These are phyloP conservation scores for Boechera retrofracta DNA, from an alignment of 345 rosid genomes.

Conservation along the genomic window DNA sequence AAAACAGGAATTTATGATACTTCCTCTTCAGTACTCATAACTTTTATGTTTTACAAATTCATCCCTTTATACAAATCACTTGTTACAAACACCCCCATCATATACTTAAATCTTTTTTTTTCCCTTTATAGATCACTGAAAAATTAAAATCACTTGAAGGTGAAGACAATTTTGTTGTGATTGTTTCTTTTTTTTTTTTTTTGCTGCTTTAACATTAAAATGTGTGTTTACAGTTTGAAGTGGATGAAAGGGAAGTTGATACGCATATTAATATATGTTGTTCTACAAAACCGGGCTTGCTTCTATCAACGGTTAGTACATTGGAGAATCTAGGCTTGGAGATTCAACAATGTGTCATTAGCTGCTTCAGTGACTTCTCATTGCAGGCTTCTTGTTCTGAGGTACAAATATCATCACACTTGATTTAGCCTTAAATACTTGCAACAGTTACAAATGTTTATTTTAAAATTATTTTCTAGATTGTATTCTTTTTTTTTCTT, in stretches of 20 bases:
- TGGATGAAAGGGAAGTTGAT: conserved; percentile 51
- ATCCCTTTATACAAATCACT: not conserved
- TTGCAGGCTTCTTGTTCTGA: conserved; percentile 85
- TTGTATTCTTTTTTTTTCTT: not conserved
- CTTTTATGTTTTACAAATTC: not conserved
- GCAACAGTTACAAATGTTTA: not conserved
- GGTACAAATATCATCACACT: conserved; percentile 43
- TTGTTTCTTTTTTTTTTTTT: not conserved
- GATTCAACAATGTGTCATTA: conserved; percentile 78
- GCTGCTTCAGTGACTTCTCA: conserved; percentile 83
- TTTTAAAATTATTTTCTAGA: not conserved
- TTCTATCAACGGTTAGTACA: conserved; percentile 72
- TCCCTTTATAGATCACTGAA: not conserved
- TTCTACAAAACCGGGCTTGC: conserved; percentile 66
- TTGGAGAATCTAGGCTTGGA: conserved; percentile 78
- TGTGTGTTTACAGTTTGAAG: conserved; percentile 54
- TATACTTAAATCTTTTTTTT: not conserved
- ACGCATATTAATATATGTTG: conserved; percentile 72
- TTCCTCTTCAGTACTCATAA: not conserved
- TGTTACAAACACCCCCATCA: not conserved
- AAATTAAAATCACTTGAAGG: not conserved
- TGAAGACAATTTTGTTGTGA: not conserved
- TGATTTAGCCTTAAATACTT: not conserved
- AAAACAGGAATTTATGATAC: not conserved
- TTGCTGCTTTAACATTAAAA: not conserved